These are phyloP conservation scores for Neodidymelliopsis sp. DNA, from an alignment of 2,329 filamentous ascomycete genomes.

Conservation along the genomic window DNA sequence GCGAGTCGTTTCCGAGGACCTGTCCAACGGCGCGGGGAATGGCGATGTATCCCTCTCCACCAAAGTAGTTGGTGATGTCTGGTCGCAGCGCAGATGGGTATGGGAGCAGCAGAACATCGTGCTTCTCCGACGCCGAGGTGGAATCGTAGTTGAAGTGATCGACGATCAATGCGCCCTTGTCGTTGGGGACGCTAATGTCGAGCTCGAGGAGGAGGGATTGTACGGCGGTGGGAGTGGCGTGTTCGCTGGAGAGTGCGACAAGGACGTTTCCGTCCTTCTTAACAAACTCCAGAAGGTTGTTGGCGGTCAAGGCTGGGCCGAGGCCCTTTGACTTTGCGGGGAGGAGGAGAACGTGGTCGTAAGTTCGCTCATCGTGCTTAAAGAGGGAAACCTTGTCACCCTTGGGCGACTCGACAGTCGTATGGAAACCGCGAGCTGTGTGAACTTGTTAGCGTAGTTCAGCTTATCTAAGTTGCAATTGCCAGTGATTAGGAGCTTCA, in stretches of 20 bases:
- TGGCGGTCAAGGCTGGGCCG: conserved; percentile 86
- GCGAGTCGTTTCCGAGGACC: conserved; percentile 75
- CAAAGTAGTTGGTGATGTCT: conserved; percentile 81
- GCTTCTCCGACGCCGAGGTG: conserved; percentile 76
- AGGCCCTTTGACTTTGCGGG: conserved; percentile 92
- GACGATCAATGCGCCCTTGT: conserved; percentile 84
- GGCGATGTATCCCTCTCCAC: conserved; percentile 73
- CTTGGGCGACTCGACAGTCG: conserved; percentile 74
- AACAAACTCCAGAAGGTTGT: conserved; percentile 86
- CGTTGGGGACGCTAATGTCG: conserved; percentile 85
- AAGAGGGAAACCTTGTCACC: conserved; percentile 73
- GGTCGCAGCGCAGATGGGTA: conserved; percentile 69
- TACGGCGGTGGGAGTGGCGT: conserved; percentile 74
- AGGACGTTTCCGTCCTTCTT: conserved; percentile 92
- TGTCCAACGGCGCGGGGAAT: conserved; percentile 84
- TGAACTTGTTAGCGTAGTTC: conserved; percentile 13
- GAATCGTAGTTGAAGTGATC: conserved; percentile 97
- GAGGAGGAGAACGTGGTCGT: conserved; percentile 89
- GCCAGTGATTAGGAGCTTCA: conserved; percentile 2
- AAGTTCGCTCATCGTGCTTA: conserved; percentile 83
- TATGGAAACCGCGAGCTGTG: conserved; percentile 80
- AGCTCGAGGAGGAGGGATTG: conserved; percentile 83
- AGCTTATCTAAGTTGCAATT: not conserved
- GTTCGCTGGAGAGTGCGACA: conserved; percentile 77
- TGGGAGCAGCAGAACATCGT: conserved; percentile 85